These are phyloP conservation scores for Cynanchum wilfordii DNA, from an alignment of 257 asterid genomes.

Conservation along the genomic window DNA sequence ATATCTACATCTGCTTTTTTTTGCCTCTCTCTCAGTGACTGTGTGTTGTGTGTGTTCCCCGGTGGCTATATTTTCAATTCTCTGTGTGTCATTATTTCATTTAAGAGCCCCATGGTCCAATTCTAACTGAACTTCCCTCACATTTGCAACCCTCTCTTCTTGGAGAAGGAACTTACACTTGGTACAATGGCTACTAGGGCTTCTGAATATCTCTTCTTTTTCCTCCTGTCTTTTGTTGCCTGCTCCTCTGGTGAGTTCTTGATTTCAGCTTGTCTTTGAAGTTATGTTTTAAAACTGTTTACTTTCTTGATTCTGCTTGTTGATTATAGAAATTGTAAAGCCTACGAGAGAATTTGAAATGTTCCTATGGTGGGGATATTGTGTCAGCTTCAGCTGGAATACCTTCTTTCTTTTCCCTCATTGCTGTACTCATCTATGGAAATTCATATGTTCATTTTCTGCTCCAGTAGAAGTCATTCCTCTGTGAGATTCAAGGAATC, in stretches of 20 bases:
- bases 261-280: background rate
- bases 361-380: background rate
- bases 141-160: conserved; percentile 12
- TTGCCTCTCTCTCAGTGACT: conserved; percentile 16
- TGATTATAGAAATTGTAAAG: background rate
- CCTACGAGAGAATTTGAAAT: background rate
- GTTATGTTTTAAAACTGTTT: background rate
- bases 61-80: conserved; percentile 20
- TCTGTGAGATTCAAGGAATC: background rate
- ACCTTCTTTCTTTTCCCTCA: background rate
- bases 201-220: conserved; percentile 26
- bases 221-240: conserved; percentile 31
- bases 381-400: background rate
- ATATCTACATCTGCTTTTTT: conserved; percentile 20
- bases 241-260: conserved; percentile 44
- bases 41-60: background rate
- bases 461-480: background rate
- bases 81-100: conserved; percentile 1
- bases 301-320: background rate
- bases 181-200: conserved; percentile 41
- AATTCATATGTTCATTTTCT: background rate
- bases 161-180: conserved; percentile 5
- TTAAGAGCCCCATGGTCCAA: conserved; percentile 17
- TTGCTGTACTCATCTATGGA: background rate
- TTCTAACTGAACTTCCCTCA: conserved; percentile 19